phyloP scores from a whole-genome alignment of 176 grass and related monocot species.

The Bothriochloa decipiens region DNA sequence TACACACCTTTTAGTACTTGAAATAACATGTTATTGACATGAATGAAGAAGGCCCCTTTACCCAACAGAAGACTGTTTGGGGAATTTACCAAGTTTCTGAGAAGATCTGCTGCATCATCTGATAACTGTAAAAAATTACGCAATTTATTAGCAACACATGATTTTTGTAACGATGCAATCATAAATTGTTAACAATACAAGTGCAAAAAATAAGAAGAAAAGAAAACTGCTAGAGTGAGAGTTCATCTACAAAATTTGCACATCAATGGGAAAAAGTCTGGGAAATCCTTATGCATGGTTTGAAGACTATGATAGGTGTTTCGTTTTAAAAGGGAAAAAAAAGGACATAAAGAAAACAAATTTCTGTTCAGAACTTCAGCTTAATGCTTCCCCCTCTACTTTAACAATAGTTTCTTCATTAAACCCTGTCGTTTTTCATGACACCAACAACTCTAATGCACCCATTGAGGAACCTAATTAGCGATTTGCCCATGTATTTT shows the following conservation, averaged over 20 bases:
- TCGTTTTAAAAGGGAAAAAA: background rate
- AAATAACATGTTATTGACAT: constrained; percentile 78
- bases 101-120: constrained; percentile 60
- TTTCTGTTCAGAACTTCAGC: background rate
- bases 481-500: background rate
- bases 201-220: background rate
- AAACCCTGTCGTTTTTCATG: background rate
- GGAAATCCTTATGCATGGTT: background rate
- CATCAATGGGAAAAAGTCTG: background rate
- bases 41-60: constrained; percentile 85
- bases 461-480: background rate
- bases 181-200: background rate
- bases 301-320: background rate
- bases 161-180: background rate
- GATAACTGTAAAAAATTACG: constrained; percentile 65
- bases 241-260: background rate
- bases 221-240: background rate
- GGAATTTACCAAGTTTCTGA: constrained; percentile 80
- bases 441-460: background rate
- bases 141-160: background rate
- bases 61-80: constrained; percentile 81
- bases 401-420: background rate
- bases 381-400: too few relatives aligned
- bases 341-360: background rate
- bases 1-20: constrained; percentile 86